Evolutionary conservation across 208 protist genomes (phyloP).

Genomic region (Trypanosoma avium): DNA sequence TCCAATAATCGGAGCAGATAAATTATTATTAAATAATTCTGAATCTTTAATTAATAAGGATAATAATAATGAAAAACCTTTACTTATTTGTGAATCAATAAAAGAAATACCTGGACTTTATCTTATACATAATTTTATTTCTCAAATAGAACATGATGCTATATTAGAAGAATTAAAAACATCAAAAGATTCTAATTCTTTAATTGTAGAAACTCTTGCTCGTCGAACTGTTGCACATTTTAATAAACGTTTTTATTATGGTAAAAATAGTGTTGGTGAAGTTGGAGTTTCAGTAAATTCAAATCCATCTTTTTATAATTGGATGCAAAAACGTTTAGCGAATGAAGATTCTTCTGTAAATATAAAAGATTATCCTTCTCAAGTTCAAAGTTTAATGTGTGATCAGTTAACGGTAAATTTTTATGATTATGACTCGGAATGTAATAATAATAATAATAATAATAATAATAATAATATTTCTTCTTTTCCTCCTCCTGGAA

Average conservation of each 20-base stretch:
- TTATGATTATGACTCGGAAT: slow-evolving; percentile 83
- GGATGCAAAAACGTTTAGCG: slow-evolving; percentile 57
- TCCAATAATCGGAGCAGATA: slow-evolving; percentile 21
- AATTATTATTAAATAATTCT: background rate
- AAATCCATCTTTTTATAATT: slow-evolving; percentile 61
- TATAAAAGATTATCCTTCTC: slow-evolving; percentile 31
- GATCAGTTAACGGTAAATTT: slow-evolving; percentile 86
- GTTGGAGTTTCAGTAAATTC: slow-evolving; percentile 52
- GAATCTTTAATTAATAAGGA: background rate
- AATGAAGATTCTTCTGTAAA: slow-evolving; percentile 36
- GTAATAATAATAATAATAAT: no score
- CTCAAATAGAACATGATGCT: slow-evolving; percentile 47
- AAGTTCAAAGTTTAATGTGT: slow-evolving; percentile 14
- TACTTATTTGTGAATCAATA: slow-evolving; percentile 24
- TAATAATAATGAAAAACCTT: background rate
- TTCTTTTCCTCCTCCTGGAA: slow-evolving; percentile 34
- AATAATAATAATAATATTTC: slow-evolving; percentile 18
- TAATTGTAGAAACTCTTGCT: slow-evolving; percentile 50
- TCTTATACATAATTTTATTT: slow-evolving; percentile 59
- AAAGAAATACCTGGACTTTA: slow-evolving; percentile 52
- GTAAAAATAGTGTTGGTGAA: slow-evolving; percentile 47
- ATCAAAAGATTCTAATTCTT: slow-evolving; percentile 16
- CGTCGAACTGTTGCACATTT: slow-evolving; percentile 76
- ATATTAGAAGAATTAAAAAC: slow-evolving; percentile 45
- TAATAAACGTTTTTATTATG: slow-evolving; percentile 80